Evolutionary conservation across 208 protist species (phyloP), one percentile per base, ranked within the genome.

Genomic region (Angomonas desouzai): DNA sequence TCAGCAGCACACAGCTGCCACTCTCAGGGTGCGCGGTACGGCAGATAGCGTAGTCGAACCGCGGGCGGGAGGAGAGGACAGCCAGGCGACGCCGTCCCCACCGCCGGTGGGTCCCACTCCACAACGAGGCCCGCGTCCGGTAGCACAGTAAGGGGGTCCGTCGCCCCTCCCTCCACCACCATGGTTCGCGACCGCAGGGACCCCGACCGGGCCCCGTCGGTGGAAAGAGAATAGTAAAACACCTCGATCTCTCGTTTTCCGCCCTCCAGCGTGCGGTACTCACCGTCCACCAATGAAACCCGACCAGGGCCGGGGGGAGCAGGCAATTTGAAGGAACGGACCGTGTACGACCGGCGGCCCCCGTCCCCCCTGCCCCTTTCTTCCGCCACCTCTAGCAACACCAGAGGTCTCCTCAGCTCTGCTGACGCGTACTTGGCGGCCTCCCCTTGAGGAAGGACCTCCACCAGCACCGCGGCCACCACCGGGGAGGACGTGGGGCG

Each of bases 311-410:
- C 18, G 45, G 45, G 10, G 6, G 45, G 10, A 23, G 3, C n/a
- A 16, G 45, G n/a, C 9, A 51, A 23, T 16, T 51, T 51, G 3
- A 13, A 27, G 6, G 20, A 51, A 51, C 45, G 45, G n/a, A 51
- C 18, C 3, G 45, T 27, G 20, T 51, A 51, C 18, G 45, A 27
- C 20, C 18, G 10, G 18, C 6, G 10, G 10, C n/a, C 20, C 18
- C 10, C n/a, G 6, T 13, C 20, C n/a, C 20, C 20, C 20, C 6
- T 27, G 4, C 20, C 45, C 45, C n/a, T 51, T 23, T 9, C 45
- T 16, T 51, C 45, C 45, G 13, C 18, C 20, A 59, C n/a, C 32
- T 59, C 55, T 25, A 59, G 30, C 32, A 59, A 43, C 2, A 40
- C 30, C 11, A 23, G 55, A 16, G 23, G 16, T 40, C 1, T 11